Percentiles rank a stretch among this genome's conserved stretches.
phyloP scores from a whole-genome alignment of 306 rosid species.

The Leucaena leucocephala region DNA sequence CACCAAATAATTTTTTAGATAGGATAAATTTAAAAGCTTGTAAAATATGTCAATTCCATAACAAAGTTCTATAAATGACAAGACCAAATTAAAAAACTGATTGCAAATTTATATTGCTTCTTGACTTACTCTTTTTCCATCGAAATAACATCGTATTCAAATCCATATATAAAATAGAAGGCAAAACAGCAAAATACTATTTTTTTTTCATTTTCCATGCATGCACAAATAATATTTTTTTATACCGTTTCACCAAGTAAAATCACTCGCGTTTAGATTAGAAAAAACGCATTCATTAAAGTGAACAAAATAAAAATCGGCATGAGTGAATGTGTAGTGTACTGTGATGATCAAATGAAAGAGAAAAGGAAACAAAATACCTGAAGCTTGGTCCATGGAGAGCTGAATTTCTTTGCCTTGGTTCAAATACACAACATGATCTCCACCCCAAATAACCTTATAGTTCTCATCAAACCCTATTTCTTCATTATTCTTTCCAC shows the following conservation, averaged over 20 bases:
- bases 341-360: background rate
- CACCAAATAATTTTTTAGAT: too few species aligned
- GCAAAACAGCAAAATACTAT: too few species aligned
- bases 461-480: slow-evolving; percentile 50
- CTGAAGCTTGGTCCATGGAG: slow-evolving; percentile 53
- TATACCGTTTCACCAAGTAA: too few species aligned
- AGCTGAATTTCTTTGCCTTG: slow-evolving; percentile 54
- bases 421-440: slow-evolving; percentile 39
- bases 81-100: background rate
- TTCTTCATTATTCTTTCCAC: background rate
- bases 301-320: background rate
- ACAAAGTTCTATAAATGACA: background rate
- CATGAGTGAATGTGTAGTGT: background rate
- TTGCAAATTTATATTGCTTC: background rate
- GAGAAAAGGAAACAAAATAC: slow-evolving; percentile 14
- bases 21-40: background rate
- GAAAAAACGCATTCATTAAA: too few species aligned
- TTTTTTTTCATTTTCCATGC: background rate
- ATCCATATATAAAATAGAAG: too few species aligned
- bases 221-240: background rate
- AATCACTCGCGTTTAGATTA: too few species aligned
- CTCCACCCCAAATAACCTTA: slow-evolving; percentile 49
- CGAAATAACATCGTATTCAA: too few species aligned
- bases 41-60: too few species aligned
- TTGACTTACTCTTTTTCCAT: too few species aligned